Conservation (phyloP, 345 rosid species). For the Eucalyptus lansdowneana region DNA sequence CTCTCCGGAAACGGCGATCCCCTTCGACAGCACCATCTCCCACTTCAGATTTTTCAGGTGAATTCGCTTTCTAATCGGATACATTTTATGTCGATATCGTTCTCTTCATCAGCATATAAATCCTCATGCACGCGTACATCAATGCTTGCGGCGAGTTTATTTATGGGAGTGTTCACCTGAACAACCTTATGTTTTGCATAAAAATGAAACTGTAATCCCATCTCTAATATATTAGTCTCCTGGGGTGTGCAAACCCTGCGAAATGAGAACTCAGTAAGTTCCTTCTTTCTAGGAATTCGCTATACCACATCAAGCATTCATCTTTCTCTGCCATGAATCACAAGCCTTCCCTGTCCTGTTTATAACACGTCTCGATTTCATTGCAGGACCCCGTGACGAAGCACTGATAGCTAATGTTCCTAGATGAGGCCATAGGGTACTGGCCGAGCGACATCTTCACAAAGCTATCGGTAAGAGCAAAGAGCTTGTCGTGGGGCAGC, state of each 20-base stretch:
- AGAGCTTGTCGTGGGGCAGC: no score
- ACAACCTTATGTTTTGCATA: background rate
- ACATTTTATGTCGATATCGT: no score
- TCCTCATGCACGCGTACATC: accelerated
- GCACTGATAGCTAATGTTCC: no score
- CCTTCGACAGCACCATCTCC: background rate
- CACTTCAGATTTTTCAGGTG: background rate
- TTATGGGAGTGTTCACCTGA: background rate
- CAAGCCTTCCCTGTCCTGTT: background rate
- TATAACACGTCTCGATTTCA: accelerated
- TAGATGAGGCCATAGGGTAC: no score
- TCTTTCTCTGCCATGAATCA: background rate
- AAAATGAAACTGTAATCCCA: background rate
- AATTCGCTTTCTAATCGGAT: background rate
- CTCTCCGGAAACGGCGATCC: background rate
- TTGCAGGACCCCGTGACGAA: background rate
- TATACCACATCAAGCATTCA: background rate
- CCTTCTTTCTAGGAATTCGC: background rate
- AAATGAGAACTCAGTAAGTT: background rate
- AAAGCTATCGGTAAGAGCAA: no score
- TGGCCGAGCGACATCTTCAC: no score
- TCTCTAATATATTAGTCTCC: background rate
- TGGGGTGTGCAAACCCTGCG: background rate
- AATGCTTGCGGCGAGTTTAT: background rate
- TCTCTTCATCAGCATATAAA: background rate